Evolutionary conservation across 306 rosid species (phyloP).

Genomic region (Argentina anserina): DNA sequence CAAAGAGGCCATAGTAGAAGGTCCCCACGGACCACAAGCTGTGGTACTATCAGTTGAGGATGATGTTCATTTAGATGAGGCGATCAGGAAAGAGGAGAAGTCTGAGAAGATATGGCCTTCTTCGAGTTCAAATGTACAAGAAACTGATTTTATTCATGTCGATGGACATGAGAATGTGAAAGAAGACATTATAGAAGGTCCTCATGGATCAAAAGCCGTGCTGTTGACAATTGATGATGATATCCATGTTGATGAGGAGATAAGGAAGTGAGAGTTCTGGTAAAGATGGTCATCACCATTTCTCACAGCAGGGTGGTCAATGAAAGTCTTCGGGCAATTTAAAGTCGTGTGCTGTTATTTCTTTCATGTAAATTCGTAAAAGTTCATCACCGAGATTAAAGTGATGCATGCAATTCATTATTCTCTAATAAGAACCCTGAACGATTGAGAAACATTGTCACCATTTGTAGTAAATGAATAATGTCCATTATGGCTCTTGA

Average conservation of each 20-base stretch:
- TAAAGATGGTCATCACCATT: slow-evolving; percentile 16
- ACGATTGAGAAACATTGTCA: too few species aligned
- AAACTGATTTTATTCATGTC: slow-evolving; percentile 36
- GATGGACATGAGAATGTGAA: slow-evolving; percentile 52
- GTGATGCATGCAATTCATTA: neutral
- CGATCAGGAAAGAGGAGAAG: slow-evolving; percentile 35
- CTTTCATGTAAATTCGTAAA: neutral
- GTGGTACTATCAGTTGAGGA: slow-evolving; percentile 56
- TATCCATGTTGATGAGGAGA: slow-evolving; percentile 42
- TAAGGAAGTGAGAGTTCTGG: slow-evolving; percentile 35
- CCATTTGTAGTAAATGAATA: too few species aligned
- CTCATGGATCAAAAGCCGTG: slow-evolving; percentile 45
- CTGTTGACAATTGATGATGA: slow-evolving; percentile 57
- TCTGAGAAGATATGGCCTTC: neutral
- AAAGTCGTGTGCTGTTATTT: neutral
- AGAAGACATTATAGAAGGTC: slow-evolving; percentile 48
- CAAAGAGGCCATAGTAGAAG: slow-evolving; percentile 44
- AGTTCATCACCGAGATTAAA: neutral
- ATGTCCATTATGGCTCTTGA: too few species aligned
- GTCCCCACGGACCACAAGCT: slow-evolving; percentile 49
- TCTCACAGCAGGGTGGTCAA: neutral
- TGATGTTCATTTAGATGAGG: slow-evolving; percentile 54
- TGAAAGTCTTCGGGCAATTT: neutral
- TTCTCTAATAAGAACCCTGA: too few species aligned
- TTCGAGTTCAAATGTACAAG: slow-evolving; percentile 25